Base-by-base conservation (phyloP, 106 monocot species). In the Allium sativum region DNA sequence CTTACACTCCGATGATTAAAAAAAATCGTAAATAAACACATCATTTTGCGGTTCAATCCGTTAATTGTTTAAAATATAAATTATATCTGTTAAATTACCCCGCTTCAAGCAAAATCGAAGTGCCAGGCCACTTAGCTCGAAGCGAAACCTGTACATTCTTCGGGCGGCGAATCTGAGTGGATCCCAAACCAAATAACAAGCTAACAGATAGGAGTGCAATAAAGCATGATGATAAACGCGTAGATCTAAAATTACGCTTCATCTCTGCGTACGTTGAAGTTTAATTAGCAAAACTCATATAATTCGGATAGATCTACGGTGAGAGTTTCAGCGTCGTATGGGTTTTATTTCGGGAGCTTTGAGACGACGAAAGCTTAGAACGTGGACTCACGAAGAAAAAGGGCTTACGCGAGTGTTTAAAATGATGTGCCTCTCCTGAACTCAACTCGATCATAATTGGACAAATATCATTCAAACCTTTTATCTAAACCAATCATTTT, bases 131-230 rank as follows among this genome's bases (percentile, higher is more conserved):
- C 43, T 75, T 73, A 18, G 85, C 78, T 9, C 78, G 74, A 50
- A 86, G 81, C 16, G 85, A 68, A 12, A 81, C 81, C 61, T 81
- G 85, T 12, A 86, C 85, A 61, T 76, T 86, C 75, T 86, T 86
- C 11, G 85, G 74, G 8, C 78, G 66, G 31, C 65, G 66, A 46
- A 8, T 52, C 44, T 64, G 58, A 7, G 74, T 57, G 18, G 50
- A 22, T 45, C 16, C 55, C 7, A 44, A 9, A 56, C 6, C 48
- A 14, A 69, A 42, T 22, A 13, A 42, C 7, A 43, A 19, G 58
- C 3, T 45, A 11, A 68, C 14, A 15, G 55, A 22, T 9, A 67
- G 42, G 56, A 75, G 19, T 14, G 71, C 0, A 45, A 52, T 18
- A 55, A 67, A 42, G 48, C 64, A 19, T 18, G 64, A 45, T 42